Conservation (phyloP, 352 stramenopile genomes). For the Thalassiosira hispida region DNA sequence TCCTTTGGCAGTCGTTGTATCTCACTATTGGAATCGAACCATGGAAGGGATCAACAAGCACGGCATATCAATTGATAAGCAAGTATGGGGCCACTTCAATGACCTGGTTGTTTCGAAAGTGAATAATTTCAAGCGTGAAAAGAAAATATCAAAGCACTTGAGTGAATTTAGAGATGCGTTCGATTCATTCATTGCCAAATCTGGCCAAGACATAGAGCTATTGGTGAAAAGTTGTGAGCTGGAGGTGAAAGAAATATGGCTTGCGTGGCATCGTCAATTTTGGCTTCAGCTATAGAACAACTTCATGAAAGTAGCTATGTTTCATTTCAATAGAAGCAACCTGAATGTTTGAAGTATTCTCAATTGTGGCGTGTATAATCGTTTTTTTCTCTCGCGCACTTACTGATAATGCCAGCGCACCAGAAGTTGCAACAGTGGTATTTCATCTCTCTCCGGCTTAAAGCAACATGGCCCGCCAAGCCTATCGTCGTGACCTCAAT, state of each 20-base stretch:
- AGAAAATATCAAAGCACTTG: constrained; percentile 34
- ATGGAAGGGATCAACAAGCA: constrained; percentile 35
- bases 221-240: constrained; percentile 43
- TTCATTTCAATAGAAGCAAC: too few species aligned
- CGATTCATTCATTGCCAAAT: constrained; percentile 43
- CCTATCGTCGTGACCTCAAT: neutral
- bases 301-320: too few species aligned
- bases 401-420: too few species aligned
- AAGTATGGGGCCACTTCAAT: constrained; percentile 32
- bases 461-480: neutral
- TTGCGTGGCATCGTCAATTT: constrained; percentile 23
- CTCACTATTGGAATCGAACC: constrained; percentile 44
- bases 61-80: constrained; percentile 12
- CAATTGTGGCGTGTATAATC: too few species aligned
- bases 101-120: constrained; percentile 5
- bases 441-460: neutral
- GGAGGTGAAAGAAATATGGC: constrained; percentile 43
- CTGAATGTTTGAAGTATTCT: too few species aligned
- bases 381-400: too few species aligned
- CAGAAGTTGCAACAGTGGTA: neutral
- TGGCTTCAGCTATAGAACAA: constrained; percentile 13
- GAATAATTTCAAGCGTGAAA: constrained; percentile 22
- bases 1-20: constrained; percentile 28
- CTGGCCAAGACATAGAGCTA: constrained; percentile 25
- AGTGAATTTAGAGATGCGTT: constrained; percentile 35